Base-by-base conservation (phyloP, 164 flowering plant species). In the Houttuynia cordata region DNA sequence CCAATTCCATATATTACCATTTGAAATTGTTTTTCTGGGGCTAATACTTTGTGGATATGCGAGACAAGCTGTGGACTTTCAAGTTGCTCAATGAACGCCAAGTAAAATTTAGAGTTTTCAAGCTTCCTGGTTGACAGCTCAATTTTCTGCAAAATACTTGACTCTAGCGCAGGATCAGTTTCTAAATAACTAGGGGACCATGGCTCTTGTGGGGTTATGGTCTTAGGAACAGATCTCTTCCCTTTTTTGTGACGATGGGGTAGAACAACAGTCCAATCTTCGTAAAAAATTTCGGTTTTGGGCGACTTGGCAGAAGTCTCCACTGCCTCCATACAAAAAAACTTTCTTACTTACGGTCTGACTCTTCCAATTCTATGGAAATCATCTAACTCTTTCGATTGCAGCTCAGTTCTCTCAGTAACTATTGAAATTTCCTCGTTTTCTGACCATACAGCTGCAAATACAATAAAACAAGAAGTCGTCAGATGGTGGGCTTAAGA, bases 1-100 rank as follows among this genome's bases (percentile, higher is more conserved):
- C 98, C 96, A 54, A 92, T 89, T 19, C 97, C 97, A 70, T 89
- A 92, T 15, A 92, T 71, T 39, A 92, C 91, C 98, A 89, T 83
- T 65, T 73, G 71, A 80, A 92, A 75, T 47, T 73, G 74, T 2
- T 51, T 19, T 54, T 79, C 83, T 6, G 85, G 71, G 10, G 80
- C 86, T 68, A 83, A 62, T 45, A 76, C 80, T 63, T 67, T 73
- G 8, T 24, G 25, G 53, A 89, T 69, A 37, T 52, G 53, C 53
- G 62, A 61, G 9, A 40, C 55, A 1, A 80, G 47, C 37, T 65
- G 63, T 10, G 80, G 75, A 18, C 68, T 68, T 57, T 78, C 73
- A 19, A 89, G 70, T 62, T 89, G 88, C 49, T 70, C 73, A 54
- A 84, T 19, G 39, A 86, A 69, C 22, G 64, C 52, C 9, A 8